Evolutionary conservation across 169 alveolate species (phyloP).

Genomic region (Eimeria nieschulzi): DNA sequence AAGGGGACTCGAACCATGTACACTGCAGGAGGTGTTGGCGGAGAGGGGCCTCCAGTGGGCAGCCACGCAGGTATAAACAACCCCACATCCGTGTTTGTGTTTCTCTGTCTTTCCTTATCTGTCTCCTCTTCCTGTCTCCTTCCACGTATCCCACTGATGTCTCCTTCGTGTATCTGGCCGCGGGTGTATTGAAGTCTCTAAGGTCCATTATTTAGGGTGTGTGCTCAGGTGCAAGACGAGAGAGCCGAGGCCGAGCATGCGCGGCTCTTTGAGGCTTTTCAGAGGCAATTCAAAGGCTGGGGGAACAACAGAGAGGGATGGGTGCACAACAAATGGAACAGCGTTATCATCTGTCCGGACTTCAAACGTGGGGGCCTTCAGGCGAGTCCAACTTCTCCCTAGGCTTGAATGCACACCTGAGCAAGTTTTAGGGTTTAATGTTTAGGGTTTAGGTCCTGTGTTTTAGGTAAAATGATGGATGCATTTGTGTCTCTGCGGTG

Average conservation of each 20-base stretch:
- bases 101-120: background rate
- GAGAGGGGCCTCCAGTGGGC: constrained; percentile 82
- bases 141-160: too few species aligned
- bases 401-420: too few species aligned
- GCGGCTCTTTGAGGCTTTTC: constrained; percentile 74
- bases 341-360: constrained; percentile 83
- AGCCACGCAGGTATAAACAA: constrained; percentile 59
- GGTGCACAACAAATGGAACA: constrained; percentile 80
- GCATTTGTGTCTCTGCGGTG: background rate
- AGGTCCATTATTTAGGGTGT: background rate
- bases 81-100: background rate
- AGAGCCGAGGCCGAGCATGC: constrained; percentile 78
- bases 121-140: background rate
- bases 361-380: constrained; percentile 80
- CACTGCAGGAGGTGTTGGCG: constrained; percentile 80
- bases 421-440: background rate
- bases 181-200: background rate
- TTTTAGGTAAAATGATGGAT: background rate
- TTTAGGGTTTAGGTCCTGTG: background rate
- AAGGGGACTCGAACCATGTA: constrained; percentile 69
- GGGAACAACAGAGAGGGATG: constrained; percentile 84
- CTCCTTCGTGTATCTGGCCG: background rate
- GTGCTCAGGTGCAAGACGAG: constrained; percentile 76
- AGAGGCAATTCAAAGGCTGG: constrained; percentile 82
- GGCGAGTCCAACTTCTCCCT: constrained; percentile 1